These are phyloP conservation scores for Williopsis jadinii DNA, from an alignment of 1,139 yeast genomes.

Conservation along the genomic window DNA sequence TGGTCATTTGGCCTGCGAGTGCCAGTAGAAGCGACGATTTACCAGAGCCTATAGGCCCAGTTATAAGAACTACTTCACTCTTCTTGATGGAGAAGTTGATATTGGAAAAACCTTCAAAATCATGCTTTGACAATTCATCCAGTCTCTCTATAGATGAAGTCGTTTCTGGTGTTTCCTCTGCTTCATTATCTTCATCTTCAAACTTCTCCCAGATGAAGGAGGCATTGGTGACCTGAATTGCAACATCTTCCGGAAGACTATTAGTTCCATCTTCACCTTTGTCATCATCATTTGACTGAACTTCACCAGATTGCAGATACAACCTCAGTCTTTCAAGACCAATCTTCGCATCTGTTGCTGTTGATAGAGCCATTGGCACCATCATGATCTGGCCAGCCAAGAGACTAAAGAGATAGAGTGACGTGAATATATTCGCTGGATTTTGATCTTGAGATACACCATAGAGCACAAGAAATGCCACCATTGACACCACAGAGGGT, in stretches of 20 bases:
- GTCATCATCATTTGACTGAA: slow-evolving; percentile 17
- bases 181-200: slow-evolving; percentile 27
- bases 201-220: slow-evolving; percentile 63
- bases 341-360: slow-evolving; percentile 61
- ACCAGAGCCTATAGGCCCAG: slow-evolving; percentile 46
- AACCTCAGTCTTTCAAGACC: slow-evolving; percentile 55
- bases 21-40: slow-evolving; percentile 42
- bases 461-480: slow-evolving; percentile 66
- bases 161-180: no score
- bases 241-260: slow-evolving; percentile 26
- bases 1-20: slow-evolving; percentile 43
- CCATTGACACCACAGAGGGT: slow-evolving; percentile 62
- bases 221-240: slow-evolving; percentile 45
- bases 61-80: no score
- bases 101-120: no score
- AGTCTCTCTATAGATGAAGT: no score
- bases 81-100: no score
- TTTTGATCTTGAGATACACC: slow-evolving; percentile 41
- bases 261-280: slow-evolving; percentile 19
- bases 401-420: slow-evolving; percentile 67
- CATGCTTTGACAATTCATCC: no score
- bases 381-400: slow-evolving; percentile 68
- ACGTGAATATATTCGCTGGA: slow-evolving; percentile 74
- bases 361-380: slow-evolving; percentile 49
- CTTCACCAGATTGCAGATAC: slow-evolving; percentile 38